Evolutionary conservation across 2,329 filamentous ascomycete genomes (phyloP), one percentile per base, ranked within the genome.

Genomic region (Xylariaceae sp.): DNA sequence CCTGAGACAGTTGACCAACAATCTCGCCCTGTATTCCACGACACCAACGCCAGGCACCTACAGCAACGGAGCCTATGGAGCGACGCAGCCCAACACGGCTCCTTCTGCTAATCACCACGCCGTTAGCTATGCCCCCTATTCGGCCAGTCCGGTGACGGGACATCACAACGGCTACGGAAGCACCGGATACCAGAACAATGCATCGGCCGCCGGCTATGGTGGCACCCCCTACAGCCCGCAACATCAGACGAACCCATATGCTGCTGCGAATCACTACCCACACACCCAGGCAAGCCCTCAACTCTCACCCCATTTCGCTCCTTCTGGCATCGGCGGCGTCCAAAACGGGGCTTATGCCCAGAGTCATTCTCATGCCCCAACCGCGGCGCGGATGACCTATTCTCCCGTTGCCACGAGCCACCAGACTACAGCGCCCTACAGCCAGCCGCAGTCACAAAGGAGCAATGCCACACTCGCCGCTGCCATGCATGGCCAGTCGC

Each of bases 1-100:
- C 42, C 50, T 61, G 34, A 52, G 59, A 41, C 55, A 57, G 41
- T 41, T 41, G 15, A 49, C n/a, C n/a, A n/a, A n/a, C n/a, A n/a
- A 28, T 18, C 43, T 57, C 30, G 39, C 40, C 28, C 28, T 48
- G 5, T 48, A 48, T 31, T 40, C 43, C 9, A 30, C 31, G n/a
- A 37, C 31, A n/a, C 37, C 40, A 9, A 38, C 43, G 9, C 39
- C 56, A 6, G 37, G 50, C 9, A 49, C 38, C 13, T 57, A 55
- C 37, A 48, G 44, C 34, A 58, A 58, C 50, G 54, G 42, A 8
- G 31, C 43, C n/a, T 51, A 57, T 24, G 39, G 34, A 9, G 29
- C 41, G 5, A 36, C 53, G 23, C 42, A 39, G 19, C 14, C 46
- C 14, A 9, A 34, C 5, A 17, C 40, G 16, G 27, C 50, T 16